A percentile compares a stretch with the other conserved stretches of the same genome.
These are phyloP conservation scores for Xylaria castorea DNA, from an alignment of 495 filamentous ascomycete species.

Conservation along the genomic window DNA sequence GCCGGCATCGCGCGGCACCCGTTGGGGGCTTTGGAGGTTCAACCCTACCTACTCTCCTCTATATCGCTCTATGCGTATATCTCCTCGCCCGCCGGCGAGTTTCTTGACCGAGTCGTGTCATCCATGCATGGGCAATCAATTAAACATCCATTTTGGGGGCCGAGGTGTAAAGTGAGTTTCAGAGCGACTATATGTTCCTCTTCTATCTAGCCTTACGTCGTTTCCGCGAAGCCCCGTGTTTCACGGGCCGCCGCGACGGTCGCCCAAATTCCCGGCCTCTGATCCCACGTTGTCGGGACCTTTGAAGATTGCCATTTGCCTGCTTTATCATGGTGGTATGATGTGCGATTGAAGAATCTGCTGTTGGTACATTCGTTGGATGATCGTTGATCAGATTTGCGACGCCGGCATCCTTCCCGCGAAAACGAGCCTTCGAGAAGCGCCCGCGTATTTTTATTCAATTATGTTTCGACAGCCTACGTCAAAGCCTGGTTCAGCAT, in stretches of 20 bases:
- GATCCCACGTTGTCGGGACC: constrained; percentile 23
- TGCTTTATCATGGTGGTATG: background rate
- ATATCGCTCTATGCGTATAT: background rate
- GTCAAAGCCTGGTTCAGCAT: background rate
- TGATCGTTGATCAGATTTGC: background rate
- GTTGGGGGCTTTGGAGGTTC: constrained; percentile 4
- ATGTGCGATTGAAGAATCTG: background rate
- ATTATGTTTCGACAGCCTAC: background rate
- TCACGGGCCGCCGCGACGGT: constrained; percentile 18
- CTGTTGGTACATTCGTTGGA: constrained; percentile 18
- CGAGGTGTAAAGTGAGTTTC: constrained; percentile 7
- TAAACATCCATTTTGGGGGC: constrained; percentile 22
- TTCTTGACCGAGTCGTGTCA: constrained; percentile 12
- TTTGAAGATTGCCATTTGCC: background rate
- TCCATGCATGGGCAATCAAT: constrained; percentile 5
- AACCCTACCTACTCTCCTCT: background rate
- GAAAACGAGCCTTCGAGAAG: constrained; percentile 26
- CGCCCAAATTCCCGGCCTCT: constrained; percentile 13
- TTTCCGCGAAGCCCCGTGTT: constrained; percentile 10
- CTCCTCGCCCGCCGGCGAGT: background rate
- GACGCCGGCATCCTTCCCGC: constrained; percentile 33
- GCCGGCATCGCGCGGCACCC: background rate
- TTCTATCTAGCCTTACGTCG: constrained; percentile 15
- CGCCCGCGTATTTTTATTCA: background rate
- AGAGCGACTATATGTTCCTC: background rate